Conservation (phyloP, 768 basidiomycete species). For the Hypholoma sublateritium region DNA sequence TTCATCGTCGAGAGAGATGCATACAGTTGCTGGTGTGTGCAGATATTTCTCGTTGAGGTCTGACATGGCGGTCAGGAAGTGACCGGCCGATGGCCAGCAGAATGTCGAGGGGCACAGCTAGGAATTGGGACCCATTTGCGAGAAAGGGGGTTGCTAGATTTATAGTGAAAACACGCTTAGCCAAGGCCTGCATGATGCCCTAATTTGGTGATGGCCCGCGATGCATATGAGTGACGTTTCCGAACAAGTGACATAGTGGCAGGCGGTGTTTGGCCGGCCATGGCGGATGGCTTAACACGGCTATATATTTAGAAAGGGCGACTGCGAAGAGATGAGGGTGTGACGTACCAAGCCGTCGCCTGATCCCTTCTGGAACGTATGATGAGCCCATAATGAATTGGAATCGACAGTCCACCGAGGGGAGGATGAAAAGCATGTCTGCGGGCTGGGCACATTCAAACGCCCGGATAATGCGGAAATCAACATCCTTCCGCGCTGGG, state of each 20-base stretch:
- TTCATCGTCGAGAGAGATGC: conserved; percentile 16
- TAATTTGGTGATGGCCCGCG: conserved; percentile 4
- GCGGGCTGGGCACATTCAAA: background rate
- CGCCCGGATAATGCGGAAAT: conserved; percentile 4
- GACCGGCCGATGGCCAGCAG: conserved; percentile 1
- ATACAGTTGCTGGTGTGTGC: conserved; percentile 13
- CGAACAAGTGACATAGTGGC: conserved; percentile 2
- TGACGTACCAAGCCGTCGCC: conserved; percentile 13
- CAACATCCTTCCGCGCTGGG: background rate
- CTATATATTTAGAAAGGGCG: conserved; percentile 7
- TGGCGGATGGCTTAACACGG: conserved; percentile 16
- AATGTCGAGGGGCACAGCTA: background rate
- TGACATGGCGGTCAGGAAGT: conserved; percentile 5
- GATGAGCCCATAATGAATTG: conserved; percentile 8
- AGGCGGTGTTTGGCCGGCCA: conserved; percentile 11
- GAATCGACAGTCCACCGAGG: conserved; percentile 1
- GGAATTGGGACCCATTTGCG: background rate
- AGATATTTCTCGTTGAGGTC: conserved; percentile 13
- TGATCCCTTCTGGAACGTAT: conserved; percentile 7
- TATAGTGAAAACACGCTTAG: background rate
- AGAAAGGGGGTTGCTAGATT: background rate
- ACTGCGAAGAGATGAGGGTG: conserved; percentile 9
- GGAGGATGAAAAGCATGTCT: background rate
- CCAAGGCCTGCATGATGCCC: background rate
- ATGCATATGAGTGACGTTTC: background rate